Evolutionary conservation across 2,329 filamentous ascomycete genomes (phyloP).

Genomic region (Aspergillus tubingensis): DNA sequence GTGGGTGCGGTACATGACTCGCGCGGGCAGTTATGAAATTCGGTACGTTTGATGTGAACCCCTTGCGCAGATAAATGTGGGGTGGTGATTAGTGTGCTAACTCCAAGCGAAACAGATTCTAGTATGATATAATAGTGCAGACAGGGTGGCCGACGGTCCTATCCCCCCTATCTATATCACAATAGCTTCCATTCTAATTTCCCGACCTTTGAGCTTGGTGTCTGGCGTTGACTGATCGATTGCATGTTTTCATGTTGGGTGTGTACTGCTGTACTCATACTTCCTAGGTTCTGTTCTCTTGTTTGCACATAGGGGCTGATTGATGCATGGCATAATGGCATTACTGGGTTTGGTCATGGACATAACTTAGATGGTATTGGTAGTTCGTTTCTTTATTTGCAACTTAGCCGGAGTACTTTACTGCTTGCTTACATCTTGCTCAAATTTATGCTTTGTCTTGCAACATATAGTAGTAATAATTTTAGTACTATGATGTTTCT

Average conservation of each 20-base stretch:
- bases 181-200: too few species aligned
- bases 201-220: background rate
- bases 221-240: background rate
- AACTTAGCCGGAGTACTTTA: too few species aligned
- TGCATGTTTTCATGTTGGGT: background rate
- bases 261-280: background rate
- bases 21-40: conserved; percentile 96
- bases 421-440: too few species aligned
- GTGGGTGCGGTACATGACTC: conserved; percentile 99
- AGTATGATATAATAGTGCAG: background rate
- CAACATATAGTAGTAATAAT: too few species aligned
- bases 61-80: background rate
- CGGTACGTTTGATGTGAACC: conserved; percentile 54
- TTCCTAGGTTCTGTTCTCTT: conserved; percentile 12
- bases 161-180: too few species aligned
- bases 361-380: too few species aligned
- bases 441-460: too few species aligned
- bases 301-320: conserved; percentile 5
- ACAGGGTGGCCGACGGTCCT: background rate
- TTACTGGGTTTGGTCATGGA: background rate
- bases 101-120: background rate
- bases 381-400: too few species aligned
- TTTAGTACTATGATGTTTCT: too few species aligned
- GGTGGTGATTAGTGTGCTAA: background rate
- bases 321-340: background rate